Evolutionary conservation across 2,329 filamentous ascomycete species (phyloP), one percentile per base, ranked within the genome.

Genomic region (Ascochyta rabiei): DNA sequence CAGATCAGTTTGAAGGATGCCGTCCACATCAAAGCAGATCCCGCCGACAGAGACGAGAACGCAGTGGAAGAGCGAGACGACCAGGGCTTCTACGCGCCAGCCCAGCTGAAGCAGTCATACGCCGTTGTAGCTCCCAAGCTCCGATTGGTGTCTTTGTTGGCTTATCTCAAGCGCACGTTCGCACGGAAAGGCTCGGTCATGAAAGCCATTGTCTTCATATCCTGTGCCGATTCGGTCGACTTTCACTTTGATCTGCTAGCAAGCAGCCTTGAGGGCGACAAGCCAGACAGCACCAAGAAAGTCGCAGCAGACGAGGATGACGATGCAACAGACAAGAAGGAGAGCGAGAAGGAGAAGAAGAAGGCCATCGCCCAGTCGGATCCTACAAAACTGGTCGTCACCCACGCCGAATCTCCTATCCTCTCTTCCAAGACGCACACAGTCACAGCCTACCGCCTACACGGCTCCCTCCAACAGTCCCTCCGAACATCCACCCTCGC

Each of bases 141-240:
- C 59, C 88, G 95, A 28, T 81, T 99, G 2, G 93, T 99, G 3
- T 93, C 93, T 0, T 82, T 99, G 18, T 86, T 92, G 23, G 89
- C 91, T 0, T 84, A 93, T 28, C 80, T 99, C 53, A 96, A 93
- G 72, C 87, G 91, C 16, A 87, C 92, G 0, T 98, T 99, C 74
- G 88, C 91, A 53, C 85, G 93, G 16, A 90, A 89, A 74, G 93
- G 92, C 0, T 91, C 91, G 1, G 90, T 96, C 16, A 97, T 96
- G 90, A 98, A 99, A 76, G 90, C 89, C 19, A 97, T 99, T 57
- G 83, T 99, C 31, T 99, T 99, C 77, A 90, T 99, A 43, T 96
- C 93, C 10, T 99, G 95, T 69, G 93, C 95, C 18, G 95, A 99
- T 73, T 95, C 91, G 1, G 95, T 98, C 55, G 92, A 99, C 72